Conservation (phyloP, 768 basidiomycete species). For the Tricholoma terreum region DNA sequence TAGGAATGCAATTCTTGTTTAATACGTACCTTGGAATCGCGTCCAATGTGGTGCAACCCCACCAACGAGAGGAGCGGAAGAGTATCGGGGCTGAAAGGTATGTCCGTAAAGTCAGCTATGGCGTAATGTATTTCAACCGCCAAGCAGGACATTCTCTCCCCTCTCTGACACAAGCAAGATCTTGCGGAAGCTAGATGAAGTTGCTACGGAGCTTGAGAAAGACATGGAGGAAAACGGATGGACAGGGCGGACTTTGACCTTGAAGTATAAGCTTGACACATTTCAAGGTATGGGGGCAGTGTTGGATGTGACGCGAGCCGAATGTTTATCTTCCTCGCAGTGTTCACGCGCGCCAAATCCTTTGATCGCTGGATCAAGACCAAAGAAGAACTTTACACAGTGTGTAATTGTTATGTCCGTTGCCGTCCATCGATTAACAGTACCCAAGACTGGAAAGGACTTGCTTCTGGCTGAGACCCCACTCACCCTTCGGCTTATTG, state of each 20-base stretch:
- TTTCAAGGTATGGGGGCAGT: slow-evolving; percentile 59
- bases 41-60: slow-evolving; percentile 76
- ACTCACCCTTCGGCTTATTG: slow-evolving; percentile 78
- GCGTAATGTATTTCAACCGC: background rate
- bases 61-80: slow-evolving; percentile 78
- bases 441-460: slow-evolving; percentile 68
- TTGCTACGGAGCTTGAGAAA: slow-evolving; percentile 75
- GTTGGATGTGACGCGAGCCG: background rate
- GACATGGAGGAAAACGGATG: slow-evolving; percentile 82
- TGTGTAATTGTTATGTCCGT: slow-evolving; percentile 32
- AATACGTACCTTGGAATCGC: slow-evolving; percentile 83
- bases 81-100: slow-evolving; percentile 91
- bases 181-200: slow-evolving; percentile 71
- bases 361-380: slow-evolving; percentile 73
- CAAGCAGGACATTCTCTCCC: slow-evolving; percentile 69
- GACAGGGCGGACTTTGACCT: slow-evolving; percentile 83
- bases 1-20: slow-evolving; percentile 74
- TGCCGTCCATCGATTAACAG: slow-evolving; percentile 9
- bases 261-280: slow-evolving; percentile 91
- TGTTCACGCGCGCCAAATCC: slow-evolving; percentile 82
- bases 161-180: slow-evolving; percentile 65
- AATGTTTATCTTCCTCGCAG: slow-evolving; percentile 28
- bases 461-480: slow-evolving; percentile 80
- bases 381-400: slow-evolving; percentile 74
- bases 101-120: background rate